phyloP scores from a whole-genome alignment of 2,329 filamentous ascomycete species.

The Fusarium kyushuense region DNA sequence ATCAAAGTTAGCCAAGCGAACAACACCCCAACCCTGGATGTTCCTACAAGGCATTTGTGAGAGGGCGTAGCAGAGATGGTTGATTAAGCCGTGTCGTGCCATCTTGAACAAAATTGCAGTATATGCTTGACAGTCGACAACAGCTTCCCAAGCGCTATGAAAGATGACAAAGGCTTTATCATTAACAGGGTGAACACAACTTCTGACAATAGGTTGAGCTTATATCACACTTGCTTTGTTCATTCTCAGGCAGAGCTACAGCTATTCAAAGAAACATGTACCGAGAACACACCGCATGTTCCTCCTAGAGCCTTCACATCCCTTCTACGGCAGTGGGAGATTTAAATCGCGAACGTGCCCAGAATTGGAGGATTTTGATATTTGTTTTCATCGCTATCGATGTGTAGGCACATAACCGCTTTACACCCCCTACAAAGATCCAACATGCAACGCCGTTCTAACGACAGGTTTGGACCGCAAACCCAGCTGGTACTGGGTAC shows the following conservation, averaged over 20 bases:
- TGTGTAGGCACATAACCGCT: neutral
- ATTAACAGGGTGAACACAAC: slow-evolving; percentile 1
- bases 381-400: neutral
- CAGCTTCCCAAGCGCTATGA: neutral
- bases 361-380: neutral
- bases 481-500: slow-evolving; percentile 1
- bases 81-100: neutral
- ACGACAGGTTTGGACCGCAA: neutral
- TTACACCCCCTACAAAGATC: neutral
- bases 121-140: neutral
- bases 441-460: slow-evolving; percentile 12
- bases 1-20: slow-evolving; percentile 49
- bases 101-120: neutral
- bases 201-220: neutral
- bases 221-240: slow-evolving; percentile 16
- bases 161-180: neutral
- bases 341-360: neutral
- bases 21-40: slow-evolving; percentile 33
- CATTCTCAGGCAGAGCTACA: neutral
- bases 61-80: neutral
- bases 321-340: neutral
- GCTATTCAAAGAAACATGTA: neutral
- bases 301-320: neutral
- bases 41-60: slow-evolving; percentile 24
- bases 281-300: neutral